Base-by-base conservation (phyloP, 1,139 yeast species). In the Pneumocystis murina region DNA sequence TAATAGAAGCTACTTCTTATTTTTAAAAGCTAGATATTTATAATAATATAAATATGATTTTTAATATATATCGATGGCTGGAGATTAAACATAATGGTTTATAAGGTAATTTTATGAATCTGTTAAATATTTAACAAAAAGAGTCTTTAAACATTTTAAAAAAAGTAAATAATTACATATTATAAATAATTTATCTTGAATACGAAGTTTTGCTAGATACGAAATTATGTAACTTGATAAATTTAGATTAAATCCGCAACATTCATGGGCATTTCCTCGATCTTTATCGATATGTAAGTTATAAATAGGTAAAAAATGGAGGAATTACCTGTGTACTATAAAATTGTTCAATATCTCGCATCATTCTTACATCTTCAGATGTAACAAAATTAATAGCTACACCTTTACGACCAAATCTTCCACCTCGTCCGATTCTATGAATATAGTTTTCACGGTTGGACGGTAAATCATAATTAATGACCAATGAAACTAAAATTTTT, bases 341-440 rank as follows among this genome's bases (percentile, higher is more conserved):
- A 86, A 90, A 92, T 80, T 83, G 89, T 82, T 94, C 98, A 73
- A 92, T 87, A 80, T 91, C 97, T 82, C 96, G 88, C 87, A 94
- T 85, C 82, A 87, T 87, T 75, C 85, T 86, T 75, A 90, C 88
- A 76, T 92, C 97, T 72, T 86, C 85, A 73, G 82, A 84, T 71
- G 97, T 89, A 77, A 91, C 95, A 74, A 92, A 87, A 86, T 92
- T 92, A 83, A 92, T 90, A 74, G 98, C 97, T 76, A 91, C 96
- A 86, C 98, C 98, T 85, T 92, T 92, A 81, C 98, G 86, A 83
- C 98, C 98, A 83, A 92, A 92, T 82, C 98, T 92, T 82, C 98
- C 98, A 82, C 96, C 95, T 84, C 98, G 89, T 84, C 98, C 98
- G 75, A 92, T 92, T 85, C 98, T 87, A 83, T 92, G 98, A 76